Evolutionary conservation across 148 eudicot genomes (phyloP), one percentile per base, ranked within the genome.

Genomic region (Euryodendron excelsum): DNA sequence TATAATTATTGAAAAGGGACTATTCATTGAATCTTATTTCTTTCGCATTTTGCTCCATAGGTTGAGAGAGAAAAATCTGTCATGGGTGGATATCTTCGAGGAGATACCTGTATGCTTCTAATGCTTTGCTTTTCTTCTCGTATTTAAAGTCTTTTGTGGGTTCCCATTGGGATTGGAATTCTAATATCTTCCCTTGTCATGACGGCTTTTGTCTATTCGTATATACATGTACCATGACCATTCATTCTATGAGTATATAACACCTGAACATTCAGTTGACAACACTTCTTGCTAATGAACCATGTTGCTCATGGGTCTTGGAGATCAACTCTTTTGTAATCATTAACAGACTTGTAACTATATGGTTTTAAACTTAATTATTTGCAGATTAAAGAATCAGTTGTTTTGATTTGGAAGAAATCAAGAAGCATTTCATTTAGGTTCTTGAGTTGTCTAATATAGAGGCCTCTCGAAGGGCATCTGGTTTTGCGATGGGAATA

Each of bases 81-180:
- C 99, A 34, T 96, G 98, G 98, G 96, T 90, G 80, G 98, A 96
- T 84, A 93, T 93, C 64, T 93, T 96, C 83, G 98, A 93, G 83
- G 99, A 96, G 88, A 96, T 96, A 36, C 99, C 99, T 28, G 99
- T 96, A 87, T 83, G 94, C 55, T 45, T 75, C 44, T 73, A 30
- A 48, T 82, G 8, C 59, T 70, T 48, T 41, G 27, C 47, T 25
- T 76, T 65, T 60, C 17, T 41, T 45, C 7, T 45, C 1, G 17
- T 15, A 3, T 3, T 44, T 58, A 9, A 13, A 52, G 14, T 53
- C n/a, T 41, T n/a, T n/a, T 11, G 34, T 11, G 17, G 4, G 37
- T n/a, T 45, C 20, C 47, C 34, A 18, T 60, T 36, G 15, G 34
- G 30, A 27, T 30, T 41, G 2, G 36, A 59, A 41, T 44, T 39